These are phyloP conservation scores for Tarenaya hassleriana DNA, from an alignment of 345 rosid species.

Conservation along the genomic window DNA sequence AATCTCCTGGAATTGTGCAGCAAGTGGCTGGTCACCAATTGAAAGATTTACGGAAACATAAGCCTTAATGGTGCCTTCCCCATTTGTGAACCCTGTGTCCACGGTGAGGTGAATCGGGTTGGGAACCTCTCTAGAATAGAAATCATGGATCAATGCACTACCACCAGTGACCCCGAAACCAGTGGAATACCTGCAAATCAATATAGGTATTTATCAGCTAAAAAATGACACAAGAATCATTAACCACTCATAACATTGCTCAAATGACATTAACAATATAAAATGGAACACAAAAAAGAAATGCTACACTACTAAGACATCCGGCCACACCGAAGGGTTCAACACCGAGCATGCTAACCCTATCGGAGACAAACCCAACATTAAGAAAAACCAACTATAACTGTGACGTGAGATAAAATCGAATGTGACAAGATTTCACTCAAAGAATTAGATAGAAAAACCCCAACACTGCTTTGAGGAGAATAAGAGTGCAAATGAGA, in stretches of 20 bases:
- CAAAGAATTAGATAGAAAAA: too few species aligned
- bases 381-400: too few species aligned
- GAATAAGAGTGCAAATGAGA: slow-evolving; percentile 10
- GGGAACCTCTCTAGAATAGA: slow-evolving; percentile 80
- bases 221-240: neutral
- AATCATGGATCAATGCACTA: slow-evolving; percentile 89
- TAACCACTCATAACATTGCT: too few species aligned
- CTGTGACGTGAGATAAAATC: too few species aligned
- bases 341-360: too few species aligned
- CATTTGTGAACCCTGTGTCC: slow-evolving; percentile 78
- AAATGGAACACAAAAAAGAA: neutral
- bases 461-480: too few species aligned
- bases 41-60: slow-evolving; percentile 65
- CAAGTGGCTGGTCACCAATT: slow-evolving; percentile 75
- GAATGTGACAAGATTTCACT: too few species aligned
- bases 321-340: too few species aligned
- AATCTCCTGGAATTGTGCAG: slow-evolving; percentile 94
- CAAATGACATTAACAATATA: neutral
- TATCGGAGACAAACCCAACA: too few species aligned
- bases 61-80: slow-evolving; percentile 75
- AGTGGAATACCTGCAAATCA: slow-evolving; percentile 72
- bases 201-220: neutral
- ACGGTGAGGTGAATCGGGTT: slow-evolving; percentile 83
- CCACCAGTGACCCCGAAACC: slow-evolving; percentile 88
- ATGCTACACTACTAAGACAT: too few species aligned